phyloP scores from a whole-genome alignment of 345 rosid species.

The Toxicodendron radicans region DNA sequence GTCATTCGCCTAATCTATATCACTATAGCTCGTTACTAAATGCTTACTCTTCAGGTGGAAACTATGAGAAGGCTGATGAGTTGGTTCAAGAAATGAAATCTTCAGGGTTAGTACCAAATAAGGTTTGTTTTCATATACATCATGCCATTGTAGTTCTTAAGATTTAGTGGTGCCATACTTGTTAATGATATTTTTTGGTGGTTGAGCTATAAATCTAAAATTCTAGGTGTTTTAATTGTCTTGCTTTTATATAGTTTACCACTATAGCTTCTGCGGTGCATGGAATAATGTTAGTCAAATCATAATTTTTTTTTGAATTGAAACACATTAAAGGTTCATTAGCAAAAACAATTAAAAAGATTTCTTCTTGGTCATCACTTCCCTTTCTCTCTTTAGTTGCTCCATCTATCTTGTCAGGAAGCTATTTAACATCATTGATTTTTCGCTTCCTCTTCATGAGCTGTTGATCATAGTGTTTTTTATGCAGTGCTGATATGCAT shows the following conservation, averaged over 20 bases:
- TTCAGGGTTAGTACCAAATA: conserved; percentile 76
- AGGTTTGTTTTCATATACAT: conserved; percentile 54
- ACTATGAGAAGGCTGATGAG: conserved; percentile 78
- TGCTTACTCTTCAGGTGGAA: conserved; percentile 73
- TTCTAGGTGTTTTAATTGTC: background rate
- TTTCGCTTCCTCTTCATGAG: no score
- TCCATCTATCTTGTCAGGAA: no score
- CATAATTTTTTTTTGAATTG: no score
- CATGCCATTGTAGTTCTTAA: conserved; percentile 4
- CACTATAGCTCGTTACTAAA: conserved; percentile 89
- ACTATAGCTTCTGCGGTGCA: background rate
- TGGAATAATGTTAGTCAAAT: no score
- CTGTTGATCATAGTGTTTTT: no score
- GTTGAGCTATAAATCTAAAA: background rate
- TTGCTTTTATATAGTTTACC: background rate
- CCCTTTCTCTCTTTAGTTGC: no score
- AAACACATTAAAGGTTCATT: no score
- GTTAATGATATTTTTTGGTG: background rate
- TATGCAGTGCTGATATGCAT: no score
- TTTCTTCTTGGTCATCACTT: no score
- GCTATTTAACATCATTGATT: no score
- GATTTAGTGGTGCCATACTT: background rate
- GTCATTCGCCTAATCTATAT: conserved; percentile 65
- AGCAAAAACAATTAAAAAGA: no score
- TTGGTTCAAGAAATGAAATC: conserved; percentile 75